phyloP scores from a whole-genome alignment of 495 filamentous ascomycete genomes.

The Lasiosphaeris hirsuta region DNA sequence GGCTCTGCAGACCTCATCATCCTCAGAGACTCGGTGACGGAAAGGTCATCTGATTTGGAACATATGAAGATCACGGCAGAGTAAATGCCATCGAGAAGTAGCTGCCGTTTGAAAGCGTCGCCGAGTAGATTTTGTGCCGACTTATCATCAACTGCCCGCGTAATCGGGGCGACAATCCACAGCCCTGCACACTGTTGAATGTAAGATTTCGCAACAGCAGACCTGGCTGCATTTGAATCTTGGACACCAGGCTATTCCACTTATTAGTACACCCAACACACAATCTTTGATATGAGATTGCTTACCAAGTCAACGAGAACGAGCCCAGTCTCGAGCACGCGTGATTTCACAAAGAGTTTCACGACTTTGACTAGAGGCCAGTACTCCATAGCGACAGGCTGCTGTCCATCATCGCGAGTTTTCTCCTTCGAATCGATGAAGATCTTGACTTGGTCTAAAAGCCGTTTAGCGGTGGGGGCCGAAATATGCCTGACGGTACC shows the following conservation, averaged over 20 bases:
- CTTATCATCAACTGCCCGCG: conserved; percentile 63
- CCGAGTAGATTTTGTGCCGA: conserved; percentile 59
- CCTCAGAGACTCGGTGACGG: conserved; percentile 30
- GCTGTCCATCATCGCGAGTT: conserved; percentile 5
- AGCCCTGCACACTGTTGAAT: conserved; percentile 54
- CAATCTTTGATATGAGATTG: not conserved
- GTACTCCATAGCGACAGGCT: conserved; percentile 43
- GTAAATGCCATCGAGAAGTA: conserved; percentile 61
- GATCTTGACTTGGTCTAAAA: conserved; percentile 23
- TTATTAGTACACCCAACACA: not conserved
- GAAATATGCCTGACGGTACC: conserved; percentile 45
- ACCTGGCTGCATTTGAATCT: conserved; percentile 64
- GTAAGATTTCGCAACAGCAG: conserved; percentile 58
- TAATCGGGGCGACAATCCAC: conserved; percentile 66
- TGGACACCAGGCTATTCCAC: conserved; percentile 50
- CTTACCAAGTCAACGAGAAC: conserved; percentile 62
- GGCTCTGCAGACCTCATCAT: conserved; percentile 41
- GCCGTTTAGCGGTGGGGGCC: conserved; percentile 22
- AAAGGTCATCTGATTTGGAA: conserved; percentile 67
- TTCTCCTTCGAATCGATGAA: conserved; percentile 38
- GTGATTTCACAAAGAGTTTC: conserved; percentile 54
- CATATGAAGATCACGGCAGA: conserved; percentile 61
- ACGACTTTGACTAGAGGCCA: conserved; percentile 70
- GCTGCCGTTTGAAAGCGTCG: conserved; percentile 59
- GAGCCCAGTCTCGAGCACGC: conserved; percentile 56